A percentile compares a stretch with the other conserved stretches of the same genome.
These are phyloP conservation scores for Oenanthe javanica DNA, from an alignment of 140 eudicot species.

Conservation along the genomic window DNA sequence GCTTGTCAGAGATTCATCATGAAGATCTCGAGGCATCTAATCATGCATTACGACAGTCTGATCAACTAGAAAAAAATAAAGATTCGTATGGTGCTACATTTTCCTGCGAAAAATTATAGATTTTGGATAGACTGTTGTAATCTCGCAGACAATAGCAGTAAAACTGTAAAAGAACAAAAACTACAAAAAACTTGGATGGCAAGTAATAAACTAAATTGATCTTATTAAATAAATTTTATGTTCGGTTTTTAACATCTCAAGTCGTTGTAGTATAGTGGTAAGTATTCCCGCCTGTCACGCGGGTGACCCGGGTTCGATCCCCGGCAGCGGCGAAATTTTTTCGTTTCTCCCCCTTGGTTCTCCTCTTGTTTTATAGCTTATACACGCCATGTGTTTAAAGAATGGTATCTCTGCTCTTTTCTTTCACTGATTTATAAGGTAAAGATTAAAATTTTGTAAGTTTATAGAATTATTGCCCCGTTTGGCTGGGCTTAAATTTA, in stretches of 20 bases:
- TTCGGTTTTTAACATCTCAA: not conserved
- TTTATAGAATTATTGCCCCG: too few species aligned
- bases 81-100: slow-evolving; percentile 19
- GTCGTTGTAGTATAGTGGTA: slow-evolving; percentile 50
- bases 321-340: slow-evolving; percentile 43
- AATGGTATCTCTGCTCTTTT: too few species aligned
- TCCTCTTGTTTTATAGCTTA: too few species aligned
- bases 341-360: not conserved
- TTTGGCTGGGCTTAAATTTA: too few species aligned
- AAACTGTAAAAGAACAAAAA: too few species aligned
- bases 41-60: not conserved
- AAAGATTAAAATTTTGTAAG: too few species aligned
- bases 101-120: not conserved
- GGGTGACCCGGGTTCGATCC: slow-evolving; percentile 88
- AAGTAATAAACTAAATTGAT: not conserved
- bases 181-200: not conserved
- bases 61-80: not conserved
- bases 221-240: too few species aligned
- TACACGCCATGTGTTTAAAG: too few species aligned
- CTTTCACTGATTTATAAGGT: too few species aligned
- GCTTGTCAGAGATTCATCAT: slow-evolving; percentile 17
- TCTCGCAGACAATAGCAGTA: not conserved
- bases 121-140: not conserved
- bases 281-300: slow-evolving; percentile 89
- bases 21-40: slow-evolving; percentile 24